Evolutionary conservation across 768 basidiomycete genomes (phyloP), one percentile per base, ranked within the genome.

Genomic region (Termitomyces sp.): DNA sequence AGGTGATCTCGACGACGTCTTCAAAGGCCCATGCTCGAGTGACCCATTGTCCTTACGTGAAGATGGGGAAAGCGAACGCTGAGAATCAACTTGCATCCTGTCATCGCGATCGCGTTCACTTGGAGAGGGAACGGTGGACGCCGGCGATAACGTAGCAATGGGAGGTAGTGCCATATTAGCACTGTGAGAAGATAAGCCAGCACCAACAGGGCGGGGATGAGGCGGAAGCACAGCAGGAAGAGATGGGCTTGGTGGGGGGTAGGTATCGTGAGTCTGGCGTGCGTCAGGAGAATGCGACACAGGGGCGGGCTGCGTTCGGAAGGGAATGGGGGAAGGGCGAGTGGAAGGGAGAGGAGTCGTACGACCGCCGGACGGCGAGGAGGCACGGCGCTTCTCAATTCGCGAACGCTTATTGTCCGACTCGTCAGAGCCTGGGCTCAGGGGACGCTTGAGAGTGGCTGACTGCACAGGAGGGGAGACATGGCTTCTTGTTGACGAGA

Each of bases 141-240:
- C 71, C 3, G 88, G 86, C 7, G 88, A 85, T 29, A 91, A 73
- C 7, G 87, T 88, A 29, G 86, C 81, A 63, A 91, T 90, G 0
- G 88, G 87, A 52, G 89, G 89, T 1, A 91, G 77, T 1, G 86
- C 79, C 48, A 88, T 83, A 20, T 59, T 69, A 43, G 66, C 70
- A 55, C 71, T 48, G 65, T 83, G 78, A 5, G 75, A 73, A 17
- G 77, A 72, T 55, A 83, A 74, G 0, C 84, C 82, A 12, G 76
- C 74, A 15, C 89, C 89, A 54, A 89, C 80, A 11, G 89, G 89
- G 31, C 87, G 81, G 49, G 90, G 89, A 69, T 90, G 90, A 31
- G 88, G 87, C 46, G 90, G 90, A 37, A 92, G 79, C 7, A 83
- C 81, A 36, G 81, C 79, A 6, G 86, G 81, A 12, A 89, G 74